Base-by-base conservation (phyloP, 2,329 filamentous ascomycete genomes). In the Venturia asperata region DNA sequence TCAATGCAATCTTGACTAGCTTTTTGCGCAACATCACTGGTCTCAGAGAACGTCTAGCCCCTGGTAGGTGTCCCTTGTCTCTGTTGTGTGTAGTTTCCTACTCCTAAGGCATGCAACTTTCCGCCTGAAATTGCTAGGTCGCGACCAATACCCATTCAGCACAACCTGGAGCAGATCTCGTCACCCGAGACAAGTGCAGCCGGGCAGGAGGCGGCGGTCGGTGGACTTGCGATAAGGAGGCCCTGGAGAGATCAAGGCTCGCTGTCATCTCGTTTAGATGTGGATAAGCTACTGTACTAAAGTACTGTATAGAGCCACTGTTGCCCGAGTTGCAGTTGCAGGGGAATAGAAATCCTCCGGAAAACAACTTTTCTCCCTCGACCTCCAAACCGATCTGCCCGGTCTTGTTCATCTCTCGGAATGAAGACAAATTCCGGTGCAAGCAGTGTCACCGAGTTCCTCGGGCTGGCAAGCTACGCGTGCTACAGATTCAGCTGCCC, bases 1-100 rank as follows among this genome's bases (percentile, higher is more conserved):
- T n/a, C 52, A 27, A 58, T 58, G 52, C 52, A 58, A 58, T 34
- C 52, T 19, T 58, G 52, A 9, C 52, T 37, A 58, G 52, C 30
- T 1, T 37, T 58, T 19, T 9, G 52, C 47, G 30, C 52, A 4
- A 58, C 4, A 34, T 21, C 19, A n/a, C 30, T 58, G 52, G 52
- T 11, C 19, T 27, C 5, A 15, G 17, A 7, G 30, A 58, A 21
- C 6, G n/a, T 6, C 27, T 9, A 21, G 27, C 52, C 52, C 52
- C 52, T 58, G 52, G 52, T n/a, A n/a, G n/a, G n/a, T n/a, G n/a
- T n/a, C n/a, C n/a, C n/a, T n/a, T n/a, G n/a, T n/a, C n/a, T n/a
- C n/a, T n/a, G n/a, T n/a, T 19, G 52, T 37, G 13, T 15, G 19
- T 58, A 15, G 34, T 9, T 11, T 37, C 27, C 47, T 52, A 49